Base-by-base conservation (phyloP, 371 early-diverging fungal genomes). In the Apophysomyces variabilis region DNA sequence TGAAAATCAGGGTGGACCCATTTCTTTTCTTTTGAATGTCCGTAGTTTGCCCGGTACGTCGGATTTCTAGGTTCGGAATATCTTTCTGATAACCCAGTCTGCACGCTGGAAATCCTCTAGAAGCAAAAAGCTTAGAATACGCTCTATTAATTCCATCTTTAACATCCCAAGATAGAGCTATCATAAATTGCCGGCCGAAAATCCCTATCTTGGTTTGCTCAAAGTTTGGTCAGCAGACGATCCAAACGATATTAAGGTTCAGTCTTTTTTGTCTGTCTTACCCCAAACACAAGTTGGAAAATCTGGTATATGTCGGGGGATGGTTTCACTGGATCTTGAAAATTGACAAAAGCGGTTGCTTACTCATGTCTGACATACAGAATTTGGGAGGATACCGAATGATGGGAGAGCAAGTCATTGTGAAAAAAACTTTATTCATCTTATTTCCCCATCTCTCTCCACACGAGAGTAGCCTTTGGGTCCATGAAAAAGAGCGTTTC, bases 341-440 rank as follows among this genome's bases (percentile, higher is more conserved):
- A 50, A 50, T 50, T 50, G 7, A 50, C 54, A 21, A 50, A 50
- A 21, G 21, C 21, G 54, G 54, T 9, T 50, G 54, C 54, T 50
- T 50, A 50, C 54, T 50, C 54, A 50, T 50, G 47, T 50, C 21
- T 50, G 21, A n/a, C n/a, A 21, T n/a, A 21, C 21, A 18, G 21
- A 26, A 26, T 26, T 26, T 26, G 3, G 32, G 32, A 26, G 1
- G 32, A 26, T 26, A 26, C 32, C 32, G 32, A 26, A 26, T 26
- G 32, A 3, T 26, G 32, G 32, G 32, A 26, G 32, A 26, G 3
- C 3, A 26, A 26, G 32, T 26, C 3, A 26, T 26, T 26, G 3
- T 3, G 26, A 26, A 26, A 26, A 26, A 26, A 26, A 26, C 3
- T 26, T 26, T 26, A 26, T 26, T 3, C 26, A 26, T 26, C 32